Evolutionary conservation across 2,329 filamentous ascomycete species (phyloP).

Genomic region (Aspergillus luchuensis): DNA sequence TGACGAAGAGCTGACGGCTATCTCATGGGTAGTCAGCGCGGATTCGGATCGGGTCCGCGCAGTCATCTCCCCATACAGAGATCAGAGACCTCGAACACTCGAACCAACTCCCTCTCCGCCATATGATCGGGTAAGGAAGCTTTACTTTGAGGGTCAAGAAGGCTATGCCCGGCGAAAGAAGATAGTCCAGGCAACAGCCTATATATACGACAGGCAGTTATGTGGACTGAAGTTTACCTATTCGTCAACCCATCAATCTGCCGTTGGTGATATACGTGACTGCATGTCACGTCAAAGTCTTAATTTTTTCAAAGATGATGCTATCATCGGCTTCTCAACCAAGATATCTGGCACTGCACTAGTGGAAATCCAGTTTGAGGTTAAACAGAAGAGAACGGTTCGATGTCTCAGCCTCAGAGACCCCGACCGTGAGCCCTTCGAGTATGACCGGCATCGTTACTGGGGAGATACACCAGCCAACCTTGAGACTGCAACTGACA

Average conservation of each 20-base stretch:
- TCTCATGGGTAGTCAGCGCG: slow-evolving; percentile 14
- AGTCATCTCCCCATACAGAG: not conserved
- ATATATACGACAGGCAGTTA: not conserved
- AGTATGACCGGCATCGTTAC: not conserved
- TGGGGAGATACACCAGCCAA: slow-evolving; percentile 8
- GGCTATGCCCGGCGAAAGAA: slow-evolving; percentile 1
- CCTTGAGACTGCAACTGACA: slow-evolving; percentile 3
- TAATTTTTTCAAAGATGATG: not conserved
- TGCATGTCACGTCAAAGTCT: not conserved
- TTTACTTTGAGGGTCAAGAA: slow-evolving; percentile 11
- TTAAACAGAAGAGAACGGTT: not conserved
- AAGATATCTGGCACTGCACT: not conserved
- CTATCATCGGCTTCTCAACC: slow-evolving; percentile 7
- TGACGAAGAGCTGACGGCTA: slow-evolving; percentile 11
- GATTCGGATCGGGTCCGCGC: slow-evolving; percentile 10
- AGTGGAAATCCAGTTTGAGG: slow-evolving; percentile 8
- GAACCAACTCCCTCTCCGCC: slow-evolving; percentile 4
- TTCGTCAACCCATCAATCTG: not conserved
- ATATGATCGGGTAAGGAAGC: slow-evolving; percentile 15
- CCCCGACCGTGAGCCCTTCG: no score
- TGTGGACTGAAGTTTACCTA: slow-evolving; percentile 10
- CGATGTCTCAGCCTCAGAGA: not conserved
- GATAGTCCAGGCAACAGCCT: not conserved
- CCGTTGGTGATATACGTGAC: slow-evolving; percentile 3
- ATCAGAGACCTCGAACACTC: not conserved